phyloP scores from a whole-genome alignment of 306 rosid species.

The Gynostemma pentaphyllum region DNA sequence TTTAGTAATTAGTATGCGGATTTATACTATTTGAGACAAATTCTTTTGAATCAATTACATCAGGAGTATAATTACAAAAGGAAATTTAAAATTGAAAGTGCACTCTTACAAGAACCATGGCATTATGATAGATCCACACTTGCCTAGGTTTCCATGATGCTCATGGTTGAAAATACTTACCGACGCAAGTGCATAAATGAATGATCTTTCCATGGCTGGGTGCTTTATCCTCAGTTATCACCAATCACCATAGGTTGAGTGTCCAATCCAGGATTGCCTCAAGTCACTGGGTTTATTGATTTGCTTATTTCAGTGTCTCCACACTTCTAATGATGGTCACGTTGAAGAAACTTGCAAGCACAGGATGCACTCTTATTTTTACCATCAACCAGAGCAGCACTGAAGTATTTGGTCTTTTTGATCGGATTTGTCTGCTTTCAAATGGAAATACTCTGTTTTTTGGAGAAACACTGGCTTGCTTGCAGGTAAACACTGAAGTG shows the following conservation, averaged over 20 bases:
- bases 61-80: too few species aligned
- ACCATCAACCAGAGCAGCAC: slow-evolving; percentile 97
- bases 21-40: too few species aligned
- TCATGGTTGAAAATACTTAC: background rate
- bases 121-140: background rate
- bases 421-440: slow-evolving; percentile 93
- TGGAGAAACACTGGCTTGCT: slow-evolving; percentile 95
- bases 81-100: too few species aligned
- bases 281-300: slow-evolving; percentile 10
- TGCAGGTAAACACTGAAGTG: slow-evolving; percentile 52
- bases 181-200: background rate
- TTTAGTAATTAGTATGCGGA: too few species aligned
- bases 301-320: slow-evolving; percentile 57
- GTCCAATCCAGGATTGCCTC: background rate
- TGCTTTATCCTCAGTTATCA: background rate
- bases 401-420: slow-evolving; percentile 97
- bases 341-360: slow-evolving; percentile 91
- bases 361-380: slow-evolving; percentile 77
- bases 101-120: too few species aligned
- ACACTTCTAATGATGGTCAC: slow-evolving; percentile 99
- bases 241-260: background rate
- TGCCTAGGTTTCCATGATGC: background rate
- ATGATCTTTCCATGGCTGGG: background rate
- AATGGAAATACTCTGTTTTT: slow-evolving; percentile 95
- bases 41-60: too few species aligned